Evolutionary conservation across 164 flowering plant genomes (phyloP).

Genomic region (Magnolia kwangsiensis): DNA sequence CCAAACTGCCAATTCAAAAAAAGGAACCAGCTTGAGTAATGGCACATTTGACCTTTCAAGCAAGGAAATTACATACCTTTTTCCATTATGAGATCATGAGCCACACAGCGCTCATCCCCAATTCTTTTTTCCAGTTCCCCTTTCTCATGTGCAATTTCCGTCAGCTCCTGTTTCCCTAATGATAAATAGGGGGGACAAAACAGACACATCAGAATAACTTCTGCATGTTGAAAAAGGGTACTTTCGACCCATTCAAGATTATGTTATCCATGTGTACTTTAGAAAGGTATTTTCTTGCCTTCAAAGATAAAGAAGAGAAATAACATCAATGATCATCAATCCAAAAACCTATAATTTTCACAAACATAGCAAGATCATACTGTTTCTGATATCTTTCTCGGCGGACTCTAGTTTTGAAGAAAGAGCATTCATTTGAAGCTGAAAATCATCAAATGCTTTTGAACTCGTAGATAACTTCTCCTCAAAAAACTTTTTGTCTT

Average conservation of each 20-base stretch:
- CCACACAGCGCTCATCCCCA: conserved; percentile 41
- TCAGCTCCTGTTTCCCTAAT: conserved; percentile 64
- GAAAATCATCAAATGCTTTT: conserved; percentile 53
- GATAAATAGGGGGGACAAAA: conserved; percentile 1
- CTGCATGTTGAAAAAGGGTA: background rate
- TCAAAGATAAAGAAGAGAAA: background rate
- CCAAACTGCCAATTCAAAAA: background rate
- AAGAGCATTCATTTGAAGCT: conserved; percentile 51
- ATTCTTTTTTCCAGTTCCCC: conserved; percentile 45
- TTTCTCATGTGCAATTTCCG: conserved; percentile 50
- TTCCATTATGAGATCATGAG: conserved; percentile 43
- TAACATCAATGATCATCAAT: background rate
- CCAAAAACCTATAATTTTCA: background rate
- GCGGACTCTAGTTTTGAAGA: conserved; percentile 54
- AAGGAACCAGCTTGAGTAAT: background rate
- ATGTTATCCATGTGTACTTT: background rate
- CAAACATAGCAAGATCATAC: conserved; percentile 38
- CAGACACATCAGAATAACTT: background rate
- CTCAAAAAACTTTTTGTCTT: conserved; percentile 68
- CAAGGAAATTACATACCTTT: conserved; percentile 50
- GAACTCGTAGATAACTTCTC: conserved; percentile 51
- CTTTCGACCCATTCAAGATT: background rate
- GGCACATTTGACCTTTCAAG: background rate
- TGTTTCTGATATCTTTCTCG: conserved; percentile 45
- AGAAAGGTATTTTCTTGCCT: background rate